These are phyloP conservation scores for Hortaea sp. DNA, from an alignment of 2,329 filamentous ascomycete genomes.

Conservation along the genomic window DNA sequence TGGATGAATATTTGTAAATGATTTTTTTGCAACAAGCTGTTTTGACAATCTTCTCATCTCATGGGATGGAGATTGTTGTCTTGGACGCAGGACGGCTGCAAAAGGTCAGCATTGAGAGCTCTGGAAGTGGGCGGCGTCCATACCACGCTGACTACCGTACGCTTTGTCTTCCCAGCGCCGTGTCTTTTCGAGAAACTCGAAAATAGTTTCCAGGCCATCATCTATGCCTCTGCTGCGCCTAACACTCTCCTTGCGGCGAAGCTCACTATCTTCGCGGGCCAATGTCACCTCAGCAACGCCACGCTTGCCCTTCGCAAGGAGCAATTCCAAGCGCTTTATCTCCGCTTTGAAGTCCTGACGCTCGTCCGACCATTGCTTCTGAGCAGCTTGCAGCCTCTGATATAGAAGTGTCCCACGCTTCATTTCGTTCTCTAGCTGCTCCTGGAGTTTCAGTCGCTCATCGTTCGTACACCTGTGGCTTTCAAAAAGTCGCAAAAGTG, in stretches of 20 bases:
- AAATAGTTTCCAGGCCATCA: slow-evolving; percentile 21
- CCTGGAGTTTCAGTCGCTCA: slow-evolving; percentile 24
- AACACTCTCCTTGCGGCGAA: slow-evolving; percentile 20
- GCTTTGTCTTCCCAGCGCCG: slow-evolving; percentile 14
- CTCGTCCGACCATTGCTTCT: slow-evolving; percentile 24
- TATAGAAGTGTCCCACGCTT: slow-evolving; percentile 12
- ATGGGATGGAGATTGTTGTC: slow-evolving; percentile 27
- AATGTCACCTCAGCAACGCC: slow-evolving; percentile 33
- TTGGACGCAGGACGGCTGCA: slow-evolving; percentile 15
- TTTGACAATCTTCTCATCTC: slow-evolving; percentile 31
- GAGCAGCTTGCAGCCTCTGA: slow-evolving; percentile 17
- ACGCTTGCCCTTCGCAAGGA: slow-evolving; percentile 31
- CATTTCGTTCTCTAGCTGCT: slow-evolving; percentile 19
- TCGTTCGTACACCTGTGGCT: slow-evolving; percentile 28
- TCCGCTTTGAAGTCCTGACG: slow-evolving; percentile 30
- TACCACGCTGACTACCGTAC: slow-evolving; percentile 23
- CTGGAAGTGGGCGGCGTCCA: background rate
- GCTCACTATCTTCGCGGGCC: slow-evolving; percentile 31
- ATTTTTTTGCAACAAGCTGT: slow-evolving; percentile 29
- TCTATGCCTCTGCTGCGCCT: slow-evolving; percentile 6
- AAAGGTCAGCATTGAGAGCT: slow-evolving; percentile 8
- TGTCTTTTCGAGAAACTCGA: slow-evolving; percentile 23
- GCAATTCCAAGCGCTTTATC: slow-evolving; percentile 34
- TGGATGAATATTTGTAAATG: slow-evolving; percentile 16
- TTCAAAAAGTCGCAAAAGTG: slow-evolving; percentile 34